These are phyloP conservation scores for Phalaenopsis aphrodite DNA, from an alignment of 106 monocot genomes.

Conservation along the genomic window DNA sequence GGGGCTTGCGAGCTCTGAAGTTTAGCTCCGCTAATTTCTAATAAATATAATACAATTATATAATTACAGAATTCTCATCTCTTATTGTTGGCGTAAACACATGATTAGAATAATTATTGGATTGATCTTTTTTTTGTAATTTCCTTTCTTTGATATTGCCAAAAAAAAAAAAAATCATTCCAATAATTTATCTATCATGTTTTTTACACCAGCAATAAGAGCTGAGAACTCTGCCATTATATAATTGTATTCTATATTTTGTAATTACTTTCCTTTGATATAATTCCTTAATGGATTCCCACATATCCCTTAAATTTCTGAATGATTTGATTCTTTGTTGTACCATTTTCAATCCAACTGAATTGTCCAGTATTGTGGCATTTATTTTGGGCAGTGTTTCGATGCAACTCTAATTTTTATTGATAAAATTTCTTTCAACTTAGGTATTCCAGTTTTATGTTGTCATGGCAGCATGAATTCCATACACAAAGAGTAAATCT, in stretches of 20 bases:
- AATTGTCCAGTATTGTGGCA: neutral
- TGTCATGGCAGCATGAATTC: neutral
- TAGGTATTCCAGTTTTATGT: neutral
- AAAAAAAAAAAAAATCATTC: no score
- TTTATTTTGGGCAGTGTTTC: neutral
- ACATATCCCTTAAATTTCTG: no score
- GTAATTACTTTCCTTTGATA: neutral
- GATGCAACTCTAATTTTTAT: neutral
- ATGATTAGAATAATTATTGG: neutral
- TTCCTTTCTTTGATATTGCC: neutral
- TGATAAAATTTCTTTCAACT: neutral
- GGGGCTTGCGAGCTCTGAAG: neutral
- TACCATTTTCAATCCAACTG: neutral
- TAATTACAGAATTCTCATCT: no score
- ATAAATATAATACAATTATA: no score
- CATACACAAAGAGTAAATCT: neutral
- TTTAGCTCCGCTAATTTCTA: neutral
- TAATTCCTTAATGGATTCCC: neutral
- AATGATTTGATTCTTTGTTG: no score
- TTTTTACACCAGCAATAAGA: no score
- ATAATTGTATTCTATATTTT: no score
- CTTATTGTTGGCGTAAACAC: no score
- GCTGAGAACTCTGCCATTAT: no score
- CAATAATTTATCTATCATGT: no score
- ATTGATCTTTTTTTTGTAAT: neutral